Evolutionary conservation across 1,284 basidiomycete genomes (phyloP).

Genomic region (Melampsora americana): DNA sequence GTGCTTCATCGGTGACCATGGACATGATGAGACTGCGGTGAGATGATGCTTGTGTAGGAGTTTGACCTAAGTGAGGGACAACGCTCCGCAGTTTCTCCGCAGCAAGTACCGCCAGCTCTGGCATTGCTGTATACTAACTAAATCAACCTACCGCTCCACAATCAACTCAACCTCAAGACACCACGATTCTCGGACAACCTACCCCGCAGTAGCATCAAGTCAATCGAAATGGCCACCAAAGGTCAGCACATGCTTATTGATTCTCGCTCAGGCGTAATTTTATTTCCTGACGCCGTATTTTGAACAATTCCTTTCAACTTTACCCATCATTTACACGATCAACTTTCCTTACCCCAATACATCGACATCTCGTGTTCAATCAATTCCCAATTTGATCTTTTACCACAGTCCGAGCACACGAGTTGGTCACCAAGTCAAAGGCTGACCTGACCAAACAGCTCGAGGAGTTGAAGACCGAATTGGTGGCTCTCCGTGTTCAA

Average conservation of each 20-base stretch:
- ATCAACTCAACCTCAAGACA: too few species aligned
- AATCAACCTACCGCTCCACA: too few species aligned
- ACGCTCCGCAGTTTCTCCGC: too few species aligned
- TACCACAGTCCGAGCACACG: conserved; percentile 53
- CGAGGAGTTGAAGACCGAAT: conserved; percentile 90
- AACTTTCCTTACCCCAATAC: too few species aligned
- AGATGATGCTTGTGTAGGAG: too few species aligned
- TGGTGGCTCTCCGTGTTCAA: conserved; percentile 80
- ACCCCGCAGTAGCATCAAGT: neutral
- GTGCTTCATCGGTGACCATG: too few species aligned
- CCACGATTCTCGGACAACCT: neutral
- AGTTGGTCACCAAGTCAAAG: conserved; percentile 71
- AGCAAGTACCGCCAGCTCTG: too few species aligned
- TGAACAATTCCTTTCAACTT: neutral
- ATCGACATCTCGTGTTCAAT: neutral
- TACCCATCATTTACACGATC: too few species aligned
- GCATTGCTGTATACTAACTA: too few species aligned
- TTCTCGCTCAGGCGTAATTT: neutral
- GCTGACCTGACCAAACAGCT: conserved; percentile 96
- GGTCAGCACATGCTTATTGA: neutral
- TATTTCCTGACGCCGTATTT: neutral
- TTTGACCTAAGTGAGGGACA: too few species aligned
- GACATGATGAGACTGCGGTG: too few species aligned
- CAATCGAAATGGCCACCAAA: conserved; percentile 7
- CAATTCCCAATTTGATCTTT: neutral